These are phyloP conservation scores for Paraconiothyrium brasiliense DNA, from an alignment of 2,329 filamentous ascomycete genomes.

Conservation along the genomic window DNA sequence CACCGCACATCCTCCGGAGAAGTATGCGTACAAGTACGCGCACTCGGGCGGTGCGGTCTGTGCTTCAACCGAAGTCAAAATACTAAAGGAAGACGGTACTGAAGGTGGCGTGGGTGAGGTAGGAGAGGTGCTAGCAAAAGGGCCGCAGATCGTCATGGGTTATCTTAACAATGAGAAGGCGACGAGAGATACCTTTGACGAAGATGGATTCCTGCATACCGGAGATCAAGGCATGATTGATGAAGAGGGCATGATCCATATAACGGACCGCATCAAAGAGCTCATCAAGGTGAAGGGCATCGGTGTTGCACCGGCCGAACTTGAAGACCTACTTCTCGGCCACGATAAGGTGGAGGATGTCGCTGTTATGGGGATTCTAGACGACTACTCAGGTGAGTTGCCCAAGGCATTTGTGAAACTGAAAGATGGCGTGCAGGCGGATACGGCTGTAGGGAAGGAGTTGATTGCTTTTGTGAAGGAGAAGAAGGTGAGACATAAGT, in stretches of 20 bases:
- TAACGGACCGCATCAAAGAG: slow-evolving; percentile 72
- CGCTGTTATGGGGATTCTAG: slow-evolving; percentile 63
- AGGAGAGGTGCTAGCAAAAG: slow-evolving; percentile 53
- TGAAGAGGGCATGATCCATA: slow-evolving; percentile 64
- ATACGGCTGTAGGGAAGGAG: slow-evolving; percentile 48
- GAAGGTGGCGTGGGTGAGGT: slow-evolving; percentile 58
- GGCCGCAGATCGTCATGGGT: slow-evolving; percentile 53
- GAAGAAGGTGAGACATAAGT: slow-evolving; percentile 59
- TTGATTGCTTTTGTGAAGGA: slow-evolving; percentile 55
- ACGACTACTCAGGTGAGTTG: slow-evolving; percentile 62
- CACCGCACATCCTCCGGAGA: slow-evolving; percentile 66
- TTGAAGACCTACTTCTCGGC: slow-evolving; percentile 69
- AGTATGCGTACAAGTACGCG: slow-evolving; percentile 67
- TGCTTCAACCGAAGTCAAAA: slow-evolving; percentile 67
- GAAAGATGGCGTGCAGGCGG: slow-evolving; percentile 44
- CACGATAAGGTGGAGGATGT: slow-evolving; percentile 66
- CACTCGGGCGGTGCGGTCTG: slow-evolving; percentile 66
- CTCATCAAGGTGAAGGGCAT: slow-evolving; percentile 75
- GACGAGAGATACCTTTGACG: slow-evolving; percentile 47
- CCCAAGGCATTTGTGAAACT: slow-evolving; percentile 58
- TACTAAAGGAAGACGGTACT: slow-evolving; percentile 65
- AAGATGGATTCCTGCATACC: slow-evolving; percentile 52
- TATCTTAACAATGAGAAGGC: slow-evolving; percentile 54
- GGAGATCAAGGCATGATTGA: slow-evolving; percentile 58
- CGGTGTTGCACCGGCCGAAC: slow-evolving; percentile 69